phyloP scores from a whole-genome alignment of 1,284 basidiomycete species.

The Pyrrhoderma noxium region DNA sequence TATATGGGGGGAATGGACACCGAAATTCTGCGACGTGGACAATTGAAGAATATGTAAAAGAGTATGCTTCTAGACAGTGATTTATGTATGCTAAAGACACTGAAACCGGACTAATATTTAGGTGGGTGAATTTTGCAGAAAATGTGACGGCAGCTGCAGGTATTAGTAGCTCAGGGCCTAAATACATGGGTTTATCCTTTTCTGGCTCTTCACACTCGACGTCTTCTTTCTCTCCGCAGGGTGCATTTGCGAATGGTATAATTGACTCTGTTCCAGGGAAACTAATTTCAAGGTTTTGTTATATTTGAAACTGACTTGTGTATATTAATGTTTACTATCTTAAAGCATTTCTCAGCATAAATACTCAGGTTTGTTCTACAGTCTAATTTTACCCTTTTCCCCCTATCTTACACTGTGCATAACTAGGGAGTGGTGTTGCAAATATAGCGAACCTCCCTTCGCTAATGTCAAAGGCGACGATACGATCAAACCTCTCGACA shows the following conservation, averaged over 20 bases:
- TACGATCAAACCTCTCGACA: slow-evolving; percentile 48
- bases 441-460: slow-evolving; percentile 6
- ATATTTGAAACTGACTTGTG: too few relatives aligned
- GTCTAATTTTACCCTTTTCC: too few relatives aligned
- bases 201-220: slow-evolving; percentile 9
- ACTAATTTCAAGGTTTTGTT: slow-evolving; percentile 20
- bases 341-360: slow-evolving; percentile 48
- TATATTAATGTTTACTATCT: too few relatives aligned
- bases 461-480: slow-evolving; percentile 52
- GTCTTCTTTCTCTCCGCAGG: slow-evolving; percentile 18
- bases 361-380: slow-evolving; percentile 53
- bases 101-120: slow-evolving; percentile 19
- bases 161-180: slow-evolving; percentile 23
- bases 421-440: slow-evolving; percentile 33
- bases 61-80: slow-evolving; percentile 34
- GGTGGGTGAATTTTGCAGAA: slow-evolving; percentile 29
- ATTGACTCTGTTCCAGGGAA: slow-evolving; percentile 28
- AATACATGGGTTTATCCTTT: slow-evolving; percentile 15
- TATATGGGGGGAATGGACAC: slow-evolving; percentile 45
- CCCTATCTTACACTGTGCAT: not conserved
- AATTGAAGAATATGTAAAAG: slow-evolving; percentile 41
- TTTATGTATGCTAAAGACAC: slow-evolving; percentile 22
- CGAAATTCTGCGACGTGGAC: slow-evolving; percentile 37
- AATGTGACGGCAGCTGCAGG: slow-evolving; percentile 27
- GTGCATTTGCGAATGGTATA: slow-evolving; percentile 27